Evolutionary conservation across 495 filamentous ascomycete genomes (phyloP).

Genomic region (Lophiostoma macrostomum): DNA sequence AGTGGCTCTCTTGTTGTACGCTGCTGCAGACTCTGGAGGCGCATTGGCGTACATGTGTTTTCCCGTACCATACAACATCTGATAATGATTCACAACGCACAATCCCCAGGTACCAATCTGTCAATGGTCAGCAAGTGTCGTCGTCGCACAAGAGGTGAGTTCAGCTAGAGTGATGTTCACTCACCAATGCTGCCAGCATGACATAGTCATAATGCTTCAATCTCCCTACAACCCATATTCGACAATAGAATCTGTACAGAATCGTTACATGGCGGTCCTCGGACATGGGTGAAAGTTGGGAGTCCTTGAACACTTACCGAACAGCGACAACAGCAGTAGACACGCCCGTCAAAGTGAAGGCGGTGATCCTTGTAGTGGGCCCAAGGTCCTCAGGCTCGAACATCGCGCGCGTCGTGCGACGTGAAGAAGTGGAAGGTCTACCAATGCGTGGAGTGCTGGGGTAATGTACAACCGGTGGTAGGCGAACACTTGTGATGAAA

Average conservation of each 20-base stretch:
- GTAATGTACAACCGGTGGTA: too few relatives aligned
- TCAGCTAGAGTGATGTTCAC: not conserved
- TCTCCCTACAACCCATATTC: conserved; percentile 26
- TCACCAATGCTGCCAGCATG: conserved; percentile 20
- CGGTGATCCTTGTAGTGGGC: conserved; percentile 18
- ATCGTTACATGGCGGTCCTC: not conserved
- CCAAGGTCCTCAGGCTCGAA: conserved; percentile 22
- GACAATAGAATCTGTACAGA: conserved; percentile 28
- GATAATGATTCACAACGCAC: conserved; percentile 28
- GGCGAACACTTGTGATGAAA: too few relatives aligned
- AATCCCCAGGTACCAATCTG: conserved; percentile 28
- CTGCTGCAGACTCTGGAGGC: not conserved
- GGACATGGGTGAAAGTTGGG: not conserved
- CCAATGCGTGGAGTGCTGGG: too few relatives aligned
- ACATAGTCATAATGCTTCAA: conserved; percentile 28
- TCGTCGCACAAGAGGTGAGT: not conserved
- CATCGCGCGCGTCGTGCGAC: too few relatives aligned
- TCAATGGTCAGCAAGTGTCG: not conserved
- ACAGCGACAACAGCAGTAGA: conserved; percentile 25
- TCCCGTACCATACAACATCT: conserved; percentile 21
- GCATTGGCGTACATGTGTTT: not conserved
- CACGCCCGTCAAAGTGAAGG: conserved; percentile 20
- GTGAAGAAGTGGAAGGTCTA: too few relatives aligned
- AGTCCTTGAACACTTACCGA: conserved; percentile 5
- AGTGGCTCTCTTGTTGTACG: not conserved